phyloP scores from a whole-genome alignment of 441 rosid genomes.

The Breynia disticha region DNA sequence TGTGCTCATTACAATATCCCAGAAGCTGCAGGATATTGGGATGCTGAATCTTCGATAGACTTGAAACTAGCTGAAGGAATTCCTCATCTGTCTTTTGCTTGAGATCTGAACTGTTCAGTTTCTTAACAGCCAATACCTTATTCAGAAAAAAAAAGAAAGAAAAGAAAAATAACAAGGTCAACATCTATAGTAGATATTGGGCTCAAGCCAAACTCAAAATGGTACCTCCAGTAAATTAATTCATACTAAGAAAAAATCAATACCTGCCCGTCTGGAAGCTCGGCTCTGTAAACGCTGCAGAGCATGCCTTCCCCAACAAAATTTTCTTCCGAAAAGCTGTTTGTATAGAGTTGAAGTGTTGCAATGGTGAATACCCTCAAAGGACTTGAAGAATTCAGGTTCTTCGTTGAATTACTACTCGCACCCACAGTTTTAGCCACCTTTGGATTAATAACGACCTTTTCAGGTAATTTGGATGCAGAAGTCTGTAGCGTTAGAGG shows the following conservation, averaged over 20 bases:
- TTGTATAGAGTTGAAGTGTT: slow-evolving; percentile 75
- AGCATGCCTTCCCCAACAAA: slow-evolving; percentile 68
- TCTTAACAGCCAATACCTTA: slow-evolving; percentile 75
- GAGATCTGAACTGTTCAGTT: slow-evolving; percentile 42
- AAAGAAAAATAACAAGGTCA: slow-evolving; percentile 2
- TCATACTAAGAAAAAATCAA: background rate
- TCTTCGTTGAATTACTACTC: slow-evolving; percentile 26
- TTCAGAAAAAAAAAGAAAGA: slow-evolving; percentile 2
- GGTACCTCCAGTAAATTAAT: background rate
- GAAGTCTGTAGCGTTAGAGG: slow-evolving; percentile 44
- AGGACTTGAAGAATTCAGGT: slow-evolving; percentile 29
- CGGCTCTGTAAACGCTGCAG: slow-evolving; percentile 67
- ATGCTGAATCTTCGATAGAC: slow-evolving; percentile 47
- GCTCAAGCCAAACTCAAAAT: background rate
- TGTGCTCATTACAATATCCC: slow-evolving; percentile 78
- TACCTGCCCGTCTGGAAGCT: slow-evolving; percentile 75
- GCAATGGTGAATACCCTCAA: slow-evolving; percentile 54
- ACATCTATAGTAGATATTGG: too few relatives aligned
- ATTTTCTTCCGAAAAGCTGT: slow-evolving; percentile 65
- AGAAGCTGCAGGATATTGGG: slow-evolving; percentile 55
- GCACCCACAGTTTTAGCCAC: slow-evolving; percentile 19
- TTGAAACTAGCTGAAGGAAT: slow-evolving; percentile 45
- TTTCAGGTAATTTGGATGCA: slow-evolving; percentile 23
- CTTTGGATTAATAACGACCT: slow-evolving; percentile 26
- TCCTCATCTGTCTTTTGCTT: slow-evolving; percentile 45